A percentile compares a stretch with the other conserved stretches of the same genome.
These are phyloP conservation scores for Abrus precatorius DNA, from an alignment of 306 rosid species.

Conservation along the genomic window DNA sequence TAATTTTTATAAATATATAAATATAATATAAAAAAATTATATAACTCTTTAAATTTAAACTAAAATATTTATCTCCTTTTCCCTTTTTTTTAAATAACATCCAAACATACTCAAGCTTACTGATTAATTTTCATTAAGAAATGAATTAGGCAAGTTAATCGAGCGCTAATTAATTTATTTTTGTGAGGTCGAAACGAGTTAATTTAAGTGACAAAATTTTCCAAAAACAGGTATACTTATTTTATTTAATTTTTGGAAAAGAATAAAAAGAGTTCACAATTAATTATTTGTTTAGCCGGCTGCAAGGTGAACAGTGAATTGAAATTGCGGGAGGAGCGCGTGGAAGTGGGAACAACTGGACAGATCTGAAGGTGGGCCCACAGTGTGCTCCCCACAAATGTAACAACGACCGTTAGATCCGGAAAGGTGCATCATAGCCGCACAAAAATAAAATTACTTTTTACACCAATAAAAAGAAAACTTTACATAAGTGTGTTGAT, in stretches of 20 bases:
- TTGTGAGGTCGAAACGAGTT: no score
- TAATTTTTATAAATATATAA: no score
- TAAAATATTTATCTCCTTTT: no score
- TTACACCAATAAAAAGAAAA: constrained; percentile 27
- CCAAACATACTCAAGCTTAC: no score
- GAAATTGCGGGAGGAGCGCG: constrained; percentile 53
- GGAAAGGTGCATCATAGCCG: constrained; percentile 72
- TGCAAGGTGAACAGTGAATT: neutral
- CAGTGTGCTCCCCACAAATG: constrained; percentile 61
- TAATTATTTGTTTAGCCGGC: constrained; percentile 32
- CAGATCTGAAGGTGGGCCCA: constrained; percentile 72
- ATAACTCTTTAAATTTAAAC: no score
- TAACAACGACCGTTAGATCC: constrained; percentile 83
- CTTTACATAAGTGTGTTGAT: constrained; percentile 15
- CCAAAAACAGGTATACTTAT: no score
- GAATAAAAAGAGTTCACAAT: no score
- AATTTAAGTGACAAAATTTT: neutral
- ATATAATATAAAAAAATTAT: no score
- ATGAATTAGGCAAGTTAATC: neutral
- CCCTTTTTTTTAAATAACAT: no score
- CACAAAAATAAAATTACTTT: constrained; percentile 53
- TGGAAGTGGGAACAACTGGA: constrained; percentile 53
- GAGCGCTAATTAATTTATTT: no score
- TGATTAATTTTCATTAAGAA: neutral
- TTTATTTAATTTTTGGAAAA: no score